Base-by-base conservation (phyloP, 1,139 yeast species). In the Candida pseudoviswanathii region DNA sequence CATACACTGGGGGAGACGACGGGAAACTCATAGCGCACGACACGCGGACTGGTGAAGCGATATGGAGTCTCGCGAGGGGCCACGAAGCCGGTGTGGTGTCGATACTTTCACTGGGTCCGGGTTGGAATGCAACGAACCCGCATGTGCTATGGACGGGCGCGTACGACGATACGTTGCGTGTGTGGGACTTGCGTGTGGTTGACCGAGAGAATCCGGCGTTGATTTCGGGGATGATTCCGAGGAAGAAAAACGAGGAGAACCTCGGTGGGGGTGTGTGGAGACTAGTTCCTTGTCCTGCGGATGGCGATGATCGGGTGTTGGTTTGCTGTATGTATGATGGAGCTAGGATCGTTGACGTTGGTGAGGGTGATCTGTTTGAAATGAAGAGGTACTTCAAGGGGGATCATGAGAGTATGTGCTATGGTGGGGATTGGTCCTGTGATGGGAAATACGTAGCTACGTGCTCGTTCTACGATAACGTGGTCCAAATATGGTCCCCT, bases 231-330 rank as follows among this genome's bases (percentile, higher is more conserved):
- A 64, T 77, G 40, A 69, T 76, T 0, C 92, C 92, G 5, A 61
- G 65, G 46, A 70, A 70, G 1, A 55, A 64, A 4, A 63, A 71
- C 24, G 70, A 71, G 45, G 68, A 74, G 37, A 80, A 86, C 47
- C 70, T 92, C 1, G 94, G 92, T 0, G 98, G 98, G 5, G 99
- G 99, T 1, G 98, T 92, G 2, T 94, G 99, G 99, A 73, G 96
- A 57, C 74, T 94, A 50, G 70, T 84, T 2, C 96, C 96, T 2
- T 72, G 80, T 36, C 85, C 86, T 0, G 60, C 62, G 9, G 80
- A 77, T 47, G 63, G 77, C 46, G 80, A 77, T 48, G 64, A 77
- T 46, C 63, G 81, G 51, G 71, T 92, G 0, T 70, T 92, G 47
- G 84, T 85, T 0, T 92, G 98, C 62, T 90, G 97, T 62, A 94